Conservation (phyloP, 257 asterid species). For the Solanum chiquidenum region DNA sequence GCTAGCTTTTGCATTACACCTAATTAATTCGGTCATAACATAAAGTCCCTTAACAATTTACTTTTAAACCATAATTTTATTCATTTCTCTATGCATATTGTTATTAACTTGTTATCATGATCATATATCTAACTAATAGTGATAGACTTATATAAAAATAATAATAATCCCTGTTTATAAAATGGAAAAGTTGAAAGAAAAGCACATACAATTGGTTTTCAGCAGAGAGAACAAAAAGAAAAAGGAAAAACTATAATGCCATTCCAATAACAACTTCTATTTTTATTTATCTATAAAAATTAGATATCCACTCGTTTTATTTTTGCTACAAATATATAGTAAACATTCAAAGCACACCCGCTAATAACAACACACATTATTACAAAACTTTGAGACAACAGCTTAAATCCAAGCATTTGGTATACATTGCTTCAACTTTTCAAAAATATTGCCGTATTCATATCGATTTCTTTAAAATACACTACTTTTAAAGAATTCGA, state of each 20-base stretch:
- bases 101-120: background rate
- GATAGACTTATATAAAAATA: too few species aligned
- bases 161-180: background rate
- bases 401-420: background rate
- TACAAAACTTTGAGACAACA: background rate
- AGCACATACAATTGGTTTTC: background rate
- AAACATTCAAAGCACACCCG: background rate
- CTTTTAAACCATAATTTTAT: too few species aligned
- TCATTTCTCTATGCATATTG: background rate
- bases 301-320: background rate
- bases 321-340: background rate
- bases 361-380: background rate
- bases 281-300: background rate
- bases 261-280: background rate
- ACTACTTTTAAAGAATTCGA: background rate
- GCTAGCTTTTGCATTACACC: too few species aligned
- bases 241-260: background rate
- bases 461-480: too few species aligned
- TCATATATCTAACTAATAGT: background rate
- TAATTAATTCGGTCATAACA: too few species aligned
- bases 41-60: too few species aligned
- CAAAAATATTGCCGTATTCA: too few species aligned
- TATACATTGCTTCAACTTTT: background rate
- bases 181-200: background rate
- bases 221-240: background rate